Evolutionary conservation across 2,329 filamentous ascomycete genomes (phyloP).

Genomic region (Sphaerulina musiva): DNA sequence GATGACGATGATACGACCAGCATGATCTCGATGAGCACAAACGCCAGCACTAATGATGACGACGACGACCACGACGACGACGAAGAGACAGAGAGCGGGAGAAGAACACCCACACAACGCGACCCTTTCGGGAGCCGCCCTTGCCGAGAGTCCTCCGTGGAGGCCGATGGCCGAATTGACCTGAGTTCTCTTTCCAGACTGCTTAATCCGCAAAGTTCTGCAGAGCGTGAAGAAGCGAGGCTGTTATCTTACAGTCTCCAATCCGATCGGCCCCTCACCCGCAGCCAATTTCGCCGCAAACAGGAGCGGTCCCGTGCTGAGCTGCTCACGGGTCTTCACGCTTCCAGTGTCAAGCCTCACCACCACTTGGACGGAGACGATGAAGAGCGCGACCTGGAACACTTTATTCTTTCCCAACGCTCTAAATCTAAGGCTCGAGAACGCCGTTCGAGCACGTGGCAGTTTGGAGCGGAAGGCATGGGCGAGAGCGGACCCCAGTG

Average conservation of each 20-base stretch:
- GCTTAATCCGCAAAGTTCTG: slow-evolving; percentile 69
- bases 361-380: slow-evolving; percentile 32
- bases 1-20: slow-evolving; percentile 68
- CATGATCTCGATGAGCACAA: slow-evolving; percentile 60
- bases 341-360: slow-evolving; percentile 26
- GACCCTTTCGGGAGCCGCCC: slow-evolving; percentile 42
- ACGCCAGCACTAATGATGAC: slow-evolving; percentile 39
- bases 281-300: slow-evolving; percentile 65
- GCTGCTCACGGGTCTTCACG: slow-evolving; percentile 49
- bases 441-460: slow-evolving; percentile 47
- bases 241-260: slow-evolving; percentile 73
- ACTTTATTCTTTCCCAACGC: slow-evolving; percentile 52
- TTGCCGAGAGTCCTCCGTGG: slow-evolving; percentile 50
- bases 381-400: slow-evolving; percentile 54
- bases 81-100: slow-evolving; percentile 47
- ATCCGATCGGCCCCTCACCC: slow-evolving; percentile 67
- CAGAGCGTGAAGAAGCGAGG: slow-evolving; percentile 73
- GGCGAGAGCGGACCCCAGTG: slow-evolving; percentile 74
- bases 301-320: slow-evolving; percentile 63
- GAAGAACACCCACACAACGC: slow-evolving; percentile 66
- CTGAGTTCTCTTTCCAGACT: slow-evolving; percentile 60
- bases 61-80: slow-evolving; percentile 37
- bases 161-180: slow-evolving; percentile 38
- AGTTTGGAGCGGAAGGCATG: slow-evolving; percentile 64
- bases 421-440: slow-evolving; percentile 39